Percentiles rank a stretch among this genome's conserved stretches.
These are phyloP conservation scores for Thalia dealbata DNA, from an alignment of 176 grass and related monocot genomes.

Conservation along the genomic window DNA sequence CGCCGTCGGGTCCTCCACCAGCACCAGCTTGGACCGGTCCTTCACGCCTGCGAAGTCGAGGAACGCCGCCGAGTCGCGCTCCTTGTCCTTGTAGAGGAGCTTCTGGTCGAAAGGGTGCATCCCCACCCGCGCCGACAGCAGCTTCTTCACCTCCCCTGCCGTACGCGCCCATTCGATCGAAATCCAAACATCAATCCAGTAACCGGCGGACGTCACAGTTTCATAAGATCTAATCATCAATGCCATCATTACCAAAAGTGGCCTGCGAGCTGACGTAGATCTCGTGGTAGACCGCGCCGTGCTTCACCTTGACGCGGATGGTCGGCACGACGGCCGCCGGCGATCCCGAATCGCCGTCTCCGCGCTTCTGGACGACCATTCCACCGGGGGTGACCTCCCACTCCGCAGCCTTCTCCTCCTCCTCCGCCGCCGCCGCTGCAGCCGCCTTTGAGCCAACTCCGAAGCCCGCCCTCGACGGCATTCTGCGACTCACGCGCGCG, in stretches of 20 bases:
- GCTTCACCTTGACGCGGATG: constrained; percentile 89
- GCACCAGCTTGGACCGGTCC: constrained; percentile 69
- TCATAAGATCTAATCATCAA: too few species aligned
- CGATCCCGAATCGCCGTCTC: constrained; percentile 17
- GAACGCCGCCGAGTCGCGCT: constrained; percentile 62
- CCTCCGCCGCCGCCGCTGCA: constrained; percentile 11
- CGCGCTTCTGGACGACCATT: constrained; percentile 87
- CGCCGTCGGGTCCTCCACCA: constrained; percentile 71
- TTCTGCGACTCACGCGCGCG: not conserved
- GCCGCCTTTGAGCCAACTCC: not conserved
- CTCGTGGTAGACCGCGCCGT: constrained; percentile 67
- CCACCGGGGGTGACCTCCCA: constrained; percentile 85
- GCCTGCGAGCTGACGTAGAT: constrained; percentile 91
- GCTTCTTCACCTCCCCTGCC: constrained; percentile 76
- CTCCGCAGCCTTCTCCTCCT: not conserved
- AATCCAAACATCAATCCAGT: too few species aligned
- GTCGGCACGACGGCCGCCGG: constrained; percentile 34
- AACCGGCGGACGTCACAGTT: not conserved
- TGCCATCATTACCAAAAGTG: constrained; percentile 53
- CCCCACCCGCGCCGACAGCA: constrained; percentile 45
- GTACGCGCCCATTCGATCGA: not conserved
- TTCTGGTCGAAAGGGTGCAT: constrained; percentile 82
- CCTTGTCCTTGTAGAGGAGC: constrained; percentile 77
- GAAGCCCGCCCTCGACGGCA: not conserved
- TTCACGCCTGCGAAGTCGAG: constrained; percentile 76